A percentile compares a stretch with the other conserved stretches of the same genome.
These are phyloP conservation scores for Cordyceps farinosa DNA, from an alignment of 2,329 filamentous ascomycete genomes.

Conservation along the genomic window DNA sequence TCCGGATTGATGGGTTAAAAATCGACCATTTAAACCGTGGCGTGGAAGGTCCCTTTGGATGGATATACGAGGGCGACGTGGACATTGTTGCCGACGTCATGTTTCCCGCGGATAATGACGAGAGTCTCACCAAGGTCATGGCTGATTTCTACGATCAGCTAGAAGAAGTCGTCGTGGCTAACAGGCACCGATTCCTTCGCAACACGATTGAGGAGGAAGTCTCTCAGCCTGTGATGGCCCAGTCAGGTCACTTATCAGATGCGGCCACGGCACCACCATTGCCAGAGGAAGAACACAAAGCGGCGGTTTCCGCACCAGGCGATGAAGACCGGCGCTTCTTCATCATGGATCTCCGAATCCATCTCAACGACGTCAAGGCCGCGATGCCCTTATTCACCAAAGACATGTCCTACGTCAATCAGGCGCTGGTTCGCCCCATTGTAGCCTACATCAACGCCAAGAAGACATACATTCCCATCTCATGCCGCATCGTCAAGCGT, in stretches of 20 bases:
- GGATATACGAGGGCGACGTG: slow-evolving; percentile 96
- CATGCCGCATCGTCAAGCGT: slow-evolving; percentile 89
- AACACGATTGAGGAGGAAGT: slow-evolving; percentile 36
- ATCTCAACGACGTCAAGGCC: slow-evolving; percentile 91
- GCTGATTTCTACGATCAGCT: slow-evolving; percentile 96
- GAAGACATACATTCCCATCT: slow-evolving; percentile 91
- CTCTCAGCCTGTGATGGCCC: slow-evolving; percentile 26
- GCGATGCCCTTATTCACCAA: slow-evolving; percentile 88
- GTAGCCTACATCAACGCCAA: slow-evolving; percentile 98
- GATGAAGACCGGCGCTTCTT: slow-evolving; percentile 72
- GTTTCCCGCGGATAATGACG: slow-evolving; percentile 83
- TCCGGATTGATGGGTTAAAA: slow-evolving; percentile 87
- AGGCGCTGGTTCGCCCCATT: slow-evolving; percentile 89
- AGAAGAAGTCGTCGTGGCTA: slow-evolving; percentile 84
- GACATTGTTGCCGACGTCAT: slow-evolving; percentile 96
- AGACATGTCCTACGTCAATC: slow-evolving; percentile 92
- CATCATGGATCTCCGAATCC: slow-evolving; percentile 90
- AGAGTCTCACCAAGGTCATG: slow-evolving; percentile 89
- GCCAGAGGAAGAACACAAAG: neutral
- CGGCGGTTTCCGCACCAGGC: neutral
- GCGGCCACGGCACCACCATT: slow-evolving; percentile 22
- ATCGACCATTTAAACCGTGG: slow-evolving; percentile 96
- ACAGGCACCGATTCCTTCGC: slow-evolving; percentile 61
- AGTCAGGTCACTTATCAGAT: slow-evolving; percentile 34
- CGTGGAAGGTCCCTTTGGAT: slow-evolving; percentile 89